Conservation (phyloP, 106 monocot genomes). For the Alisma plantagoaquatica region DNA sequence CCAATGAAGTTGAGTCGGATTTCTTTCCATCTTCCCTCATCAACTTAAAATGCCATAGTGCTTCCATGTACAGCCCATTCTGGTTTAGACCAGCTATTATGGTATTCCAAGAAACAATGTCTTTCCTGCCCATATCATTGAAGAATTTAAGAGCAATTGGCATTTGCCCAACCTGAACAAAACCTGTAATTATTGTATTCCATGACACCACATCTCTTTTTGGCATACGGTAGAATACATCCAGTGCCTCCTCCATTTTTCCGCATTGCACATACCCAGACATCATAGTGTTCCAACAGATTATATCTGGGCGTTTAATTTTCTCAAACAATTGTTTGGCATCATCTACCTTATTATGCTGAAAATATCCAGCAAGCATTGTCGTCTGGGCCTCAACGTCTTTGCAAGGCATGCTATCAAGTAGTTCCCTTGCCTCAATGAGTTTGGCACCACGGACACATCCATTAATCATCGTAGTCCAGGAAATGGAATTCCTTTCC, state of each 20-base stretch:
- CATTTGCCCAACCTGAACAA: conserved; percentile 20
- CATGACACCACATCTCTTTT: conserved; percentile 22
- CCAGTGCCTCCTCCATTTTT: conserved; percentile 27
- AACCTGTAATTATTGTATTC: conserved; percentile 33
- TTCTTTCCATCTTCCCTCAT: conserved; percentile 40
- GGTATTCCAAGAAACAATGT: conserved; percentile 31
- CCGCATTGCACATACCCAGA: conserved; percentile 37
- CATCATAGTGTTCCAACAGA: conserved; percentile 69
- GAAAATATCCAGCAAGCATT: conserved; percentile 39
- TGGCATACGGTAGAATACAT: conserved; percentile 21
- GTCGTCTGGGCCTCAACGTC: conserved; percentile 50
- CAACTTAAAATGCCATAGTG: conserved; percentile 25
- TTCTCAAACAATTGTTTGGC: conserved; percentile 29
- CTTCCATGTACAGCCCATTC: conserved; percentile 18
- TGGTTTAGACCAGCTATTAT: conserved; percentile 25
- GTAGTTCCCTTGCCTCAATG: conserved; percentile 25
- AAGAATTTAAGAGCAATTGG: conserved; percentile 12
- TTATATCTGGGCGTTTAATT: conserved; percentile 18
- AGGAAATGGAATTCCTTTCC: conserved; percentile 33
- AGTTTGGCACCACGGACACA: conserved; percentile 34
- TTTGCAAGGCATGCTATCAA: conserved; percentile 41
- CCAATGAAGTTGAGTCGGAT: conserved; percentile 51
- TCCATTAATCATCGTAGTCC: conserved; percentile 56
- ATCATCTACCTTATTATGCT: conserved; percentile 27
- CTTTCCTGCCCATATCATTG: conserved; percentile 8